phyloP scores from a whole-genome alignment of 768 basidiomycete species.

The Mycena sanguinolenta region DNA sequence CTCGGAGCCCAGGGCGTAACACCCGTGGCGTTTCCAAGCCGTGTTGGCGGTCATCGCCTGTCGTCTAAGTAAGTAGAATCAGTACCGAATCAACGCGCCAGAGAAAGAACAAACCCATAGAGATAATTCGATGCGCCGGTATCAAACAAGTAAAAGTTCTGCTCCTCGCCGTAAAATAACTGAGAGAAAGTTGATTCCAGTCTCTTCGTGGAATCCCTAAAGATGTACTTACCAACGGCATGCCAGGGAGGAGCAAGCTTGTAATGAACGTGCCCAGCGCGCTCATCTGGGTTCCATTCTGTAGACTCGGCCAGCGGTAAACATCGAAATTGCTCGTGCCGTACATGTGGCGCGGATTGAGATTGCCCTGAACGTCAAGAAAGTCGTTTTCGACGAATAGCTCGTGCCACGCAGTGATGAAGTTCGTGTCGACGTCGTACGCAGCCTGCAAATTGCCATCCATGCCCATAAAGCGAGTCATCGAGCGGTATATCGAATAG shows the following conservation, averaged over 20 bases:
- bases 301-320: constrained; percentile 92
- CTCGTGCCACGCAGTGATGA: constrained; percentile 91
- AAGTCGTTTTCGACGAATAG: constrained; percentile 93
- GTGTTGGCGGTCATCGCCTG: constrained; percentile 89
- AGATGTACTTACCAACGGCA: constrained; percentile 71
- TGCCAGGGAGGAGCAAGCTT: constrained; percentile 87
- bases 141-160: constrained; percentile 89
- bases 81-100: constrained; percentile 1
- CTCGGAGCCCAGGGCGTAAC: constrained; percentile 89
- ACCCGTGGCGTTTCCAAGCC: constrained; percentile 95
- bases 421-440: constrained; percentile 86
- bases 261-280: constrained; percentile 85
- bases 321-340: constrained; percentile 97
- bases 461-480: constrained; percentile 93
- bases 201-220: background rate
- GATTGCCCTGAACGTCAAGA: constrained; percentile 71
- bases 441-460: constrained; percentile 94
- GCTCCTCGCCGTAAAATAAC: constrained; percentile 94
- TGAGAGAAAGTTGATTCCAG: constrained; percentile 42
- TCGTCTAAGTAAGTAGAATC: constrained; percentile 64
- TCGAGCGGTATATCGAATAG: constrained; percentile 91
- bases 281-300: constrained; percentile 85
- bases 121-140: constrained; percentile 94
- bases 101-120: constrained; percentile 67
- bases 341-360: constrained; percentile 92